Evolutionary conservation across 2,329 filamentous ascomycete genomes (phyloP), one percentile per base, ranked within the genome.

Genomic region (Bimuria novae-zelandiae): DNA sequence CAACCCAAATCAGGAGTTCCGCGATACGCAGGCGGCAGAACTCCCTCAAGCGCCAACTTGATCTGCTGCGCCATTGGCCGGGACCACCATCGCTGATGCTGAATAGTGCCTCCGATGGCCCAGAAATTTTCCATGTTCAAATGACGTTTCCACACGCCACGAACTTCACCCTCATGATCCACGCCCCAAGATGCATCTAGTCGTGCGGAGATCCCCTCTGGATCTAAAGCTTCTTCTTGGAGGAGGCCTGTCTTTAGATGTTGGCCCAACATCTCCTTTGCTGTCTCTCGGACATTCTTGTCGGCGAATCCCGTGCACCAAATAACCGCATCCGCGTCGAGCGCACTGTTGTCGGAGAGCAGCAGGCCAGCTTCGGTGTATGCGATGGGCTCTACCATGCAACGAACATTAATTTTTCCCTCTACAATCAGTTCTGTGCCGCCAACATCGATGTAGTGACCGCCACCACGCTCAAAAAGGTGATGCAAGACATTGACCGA

Each of bases 221-320:
- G 66, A 0, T 65, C 66, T 22, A 46, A n/a, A 4, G 36, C n/a
- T 8, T 35, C 43, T 33, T 33, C 29, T 3, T 14, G 27, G 7
- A 12, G 8, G 11, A 29, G 23, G 23, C n/a, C n/a, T n/a, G 11
- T 7, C 7, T 33, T 3, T 11, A n/a, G 2, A 2, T 3, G 7
- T 10, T 11, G n/a, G 8, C 36, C 47, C 10, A 74, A 43, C 7
- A 65, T 22, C 14, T 57, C 44, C 0, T 25, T 33, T 19, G 33
- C 27, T 14, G 22, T 33, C 39, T 44, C 33, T 22, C 22, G 2
- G 22, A 40, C 49, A 42, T 79, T 62, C 25, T 53, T 57, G 54
- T 72, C 68, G 4, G 60, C 57, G 52, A 72, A 78, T 5, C 75
- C 75, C 0, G 75, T 78, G 54, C 74, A 77, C 75, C 75, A 77